Percentiles rank a stretch among this genome's conserved stretches.
phyloP scores from a whole-genome alignment of 352 stramenopile species.

The Salisapilia sapeloensis region DNA sequence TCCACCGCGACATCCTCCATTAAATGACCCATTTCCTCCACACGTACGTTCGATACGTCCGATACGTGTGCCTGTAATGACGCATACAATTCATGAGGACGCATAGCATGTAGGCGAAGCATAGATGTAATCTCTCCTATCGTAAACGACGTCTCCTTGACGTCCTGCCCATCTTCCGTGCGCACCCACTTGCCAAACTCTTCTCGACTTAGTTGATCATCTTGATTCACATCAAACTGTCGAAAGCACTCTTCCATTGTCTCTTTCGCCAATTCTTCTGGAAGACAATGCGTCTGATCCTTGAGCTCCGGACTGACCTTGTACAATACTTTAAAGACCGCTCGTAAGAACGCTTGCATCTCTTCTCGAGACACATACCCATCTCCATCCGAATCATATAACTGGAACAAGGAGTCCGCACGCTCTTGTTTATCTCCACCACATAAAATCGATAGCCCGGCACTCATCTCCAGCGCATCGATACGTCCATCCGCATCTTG shows the following conservation, averaged over 20 bases:
- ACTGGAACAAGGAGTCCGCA: conserved; percentile 55
- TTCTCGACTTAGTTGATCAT: conserved; percentile 77
- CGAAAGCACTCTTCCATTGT: conserved; percentile 77
- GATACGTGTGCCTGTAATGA: too few species aligned
- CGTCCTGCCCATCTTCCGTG: too few species aligned
- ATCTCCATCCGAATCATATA: conserved; percentile 75
- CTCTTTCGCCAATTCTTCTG: conserved; percentile 60
- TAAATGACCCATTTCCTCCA: too few species aligned
- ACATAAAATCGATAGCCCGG: conserved; percentile 78
- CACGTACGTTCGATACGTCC: too few species aligned
- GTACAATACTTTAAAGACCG: conserved; percentile 77
- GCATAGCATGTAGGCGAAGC: too few species aligned
- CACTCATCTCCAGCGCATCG: conserved; percentile 73
- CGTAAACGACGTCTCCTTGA: too few species aligned
- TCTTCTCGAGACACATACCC: conserved; percentile 64
- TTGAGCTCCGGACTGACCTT: conserved; percentile 55
- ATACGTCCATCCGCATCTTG: conserved; percentile 59
- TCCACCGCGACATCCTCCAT: too few species aligned
- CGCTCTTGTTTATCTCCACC: conserved; percentile 56
- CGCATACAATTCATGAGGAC: too few species aligned
- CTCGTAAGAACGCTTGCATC: conserved; percentile 70
- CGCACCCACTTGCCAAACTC: too few species aligned
- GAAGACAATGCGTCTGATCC: conserved; percentile 28
- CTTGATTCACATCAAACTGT: conserved; percentile 64
- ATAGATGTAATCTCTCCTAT: too few species aligned